Base-by-base conservation (phyloP, 768 basidiomycete genomes). In the Grammothele lineata region DNA sequence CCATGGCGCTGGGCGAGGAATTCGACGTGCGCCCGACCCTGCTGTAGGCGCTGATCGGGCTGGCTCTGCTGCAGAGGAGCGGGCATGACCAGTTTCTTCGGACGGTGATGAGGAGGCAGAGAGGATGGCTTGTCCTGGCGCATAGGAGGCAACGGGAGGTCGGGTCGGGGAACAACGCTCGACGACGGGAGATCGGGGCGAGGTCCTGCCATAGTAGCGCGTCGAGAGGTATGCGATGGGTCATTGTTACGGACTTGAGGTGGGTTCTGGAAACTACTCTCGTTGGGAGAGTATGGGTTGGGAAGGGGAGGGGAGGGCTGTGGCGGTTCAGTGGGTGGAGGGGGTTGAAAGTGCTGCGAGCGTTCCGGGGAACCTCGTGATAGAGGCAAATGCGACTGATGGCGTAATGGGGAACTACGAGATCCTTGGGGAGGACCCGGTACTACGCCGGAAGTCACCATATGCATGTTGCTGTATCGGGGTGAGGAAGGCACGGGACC, bases 81-180 rank as follows among this genome's bases (percentile, higher is more conserved):
- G 37, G 86, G 86, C 86, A 88, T 88, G 35, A 87, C 78, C 22
- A 88, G 77, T 38, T 70, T 76, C 60, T 77, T 83, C 3, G 86
- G 86, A 35, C 81, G 57, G 62, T 81, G 67, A 4, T 56, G 53
- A 19, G 65, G 62, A 12, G 47, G 42, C 17, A 60, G 57, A 27
- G 39, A 35, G 8, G 37, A 10, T 1, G 11, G 23, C 37, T 52
- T 46, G 18, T 35, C 26, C 15, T 15, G 37, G n/a, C 33, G 36
- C 17, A n/a, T 40, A 18, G 50, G 58, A 18, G 53, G 56, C 12
- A 57, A 43, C 1, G 45, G 3, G 27, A 55, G 50, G 33, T 57
- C 56, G 1, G 56, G 56, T 1, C 48, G 47, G 1, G 50, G 56
- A 8, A 39, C 36, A 12, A 34, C 36, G 26, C n/a, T 50, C 1